Conservation (phyloP, 306 rosid genomes). For the barrel medic (Medicago truncatula) region MtrunA17r5.0-ANR NC_053047.1:37671001-37671500, state of each 20-base stretch:
- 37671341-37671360: neutral
- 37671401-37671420: neutral
- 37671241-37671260: neutral
- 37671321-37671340: neutral
- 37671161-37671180: neutral
- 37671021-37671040: neutral
- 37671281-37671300: conserved; percentile 5
- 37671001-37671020: neutral
- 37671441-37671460: neutral
- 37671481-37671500: neutral
- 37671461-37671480: neutral
- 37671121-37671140: neutral
- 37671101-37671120: neutral
- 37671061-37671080: neutral
- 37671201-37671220: neutral
- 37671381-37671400: neutral
- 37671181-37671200: neutral
- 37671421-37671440: neutral
- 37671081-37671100: neutral
- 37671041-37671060: neutral
- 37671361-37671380: neutral
- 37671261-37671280: neutral
- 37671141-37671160: neutral
- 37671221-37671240: neutral
- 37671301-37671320: neutral